phyloP scores from a whole-genome alignment of 768 basidiomycete species.

The Pisolithus tinctorius region DNA sequence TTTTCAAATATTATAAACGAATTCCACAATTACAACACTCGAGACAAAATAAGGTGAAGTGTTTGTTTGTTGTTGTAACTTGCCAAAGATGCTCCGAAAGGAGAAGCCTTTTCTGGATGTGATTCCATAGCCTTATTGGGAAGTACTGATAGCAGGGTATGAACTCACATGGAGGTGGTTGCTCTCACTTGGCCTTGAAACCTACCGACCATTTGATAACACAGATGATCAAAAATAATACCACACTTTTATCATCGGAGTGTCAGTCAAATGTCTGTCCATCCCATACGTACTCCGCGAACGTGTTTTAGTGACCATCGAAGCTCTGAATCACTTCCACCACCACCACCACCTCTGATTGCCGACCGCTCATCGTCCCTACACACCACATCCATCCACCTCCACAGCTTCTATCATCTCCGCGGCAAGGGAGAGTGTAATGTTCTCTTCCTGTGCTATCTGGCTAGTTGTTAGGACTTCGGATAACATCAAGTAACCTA shows the following conservation, averaged over 20 bases:
- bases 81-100: too few species aligned
- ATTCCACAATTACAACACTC: too few species aligned
- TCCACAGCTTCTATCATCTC: slow-evolving; percentile 81
- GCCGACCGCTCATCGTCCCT: slow-evolving; percentile 57
- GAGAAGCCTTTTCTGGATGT: too few species aligned
- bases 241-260: neutral
- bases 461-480: slow-evolving; percentile 59
- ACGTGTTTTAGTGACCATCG: slow-evolving; percentile 71
- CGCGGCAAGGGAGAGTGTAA: slow-evolving; percentile 65
- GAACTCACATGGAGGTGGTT: too few species aligned
- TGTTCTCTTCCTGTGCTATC: slow-evolving; percentile 61
- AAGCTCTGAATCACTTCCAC: slow-evolving; percentile 51
- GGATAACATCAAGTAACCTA: slow-evolving; percentile 41
- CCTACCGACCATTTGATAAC: too few species aligned
- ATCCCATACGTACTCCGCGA: slow-evolving; percentile 69
- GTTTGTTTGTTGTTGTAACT: too few species aligned
- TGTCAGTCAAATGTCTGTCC: slow-evolving; percentile 35
- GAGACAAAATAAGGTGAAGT: too few species aligned
- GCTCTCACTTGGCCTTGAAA: too few species aligned
- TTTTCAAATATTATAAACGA: too few species aligned
- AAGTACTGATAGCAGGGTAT: too few species aligned
- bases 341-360: slow-evolving; percentile 33
- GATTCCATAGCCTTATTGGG: too few species aligned
- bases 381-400: slow-evolving; percentile 58
- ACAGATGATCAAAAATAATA: neutral